A percentile compares a stretch with the other conserved stretches of the same genome.
These are phyloP conservation scores for Potentilla sterilis DNA, from an alignment of 306 rosid species.

Conservation along the genomic window DNA sequence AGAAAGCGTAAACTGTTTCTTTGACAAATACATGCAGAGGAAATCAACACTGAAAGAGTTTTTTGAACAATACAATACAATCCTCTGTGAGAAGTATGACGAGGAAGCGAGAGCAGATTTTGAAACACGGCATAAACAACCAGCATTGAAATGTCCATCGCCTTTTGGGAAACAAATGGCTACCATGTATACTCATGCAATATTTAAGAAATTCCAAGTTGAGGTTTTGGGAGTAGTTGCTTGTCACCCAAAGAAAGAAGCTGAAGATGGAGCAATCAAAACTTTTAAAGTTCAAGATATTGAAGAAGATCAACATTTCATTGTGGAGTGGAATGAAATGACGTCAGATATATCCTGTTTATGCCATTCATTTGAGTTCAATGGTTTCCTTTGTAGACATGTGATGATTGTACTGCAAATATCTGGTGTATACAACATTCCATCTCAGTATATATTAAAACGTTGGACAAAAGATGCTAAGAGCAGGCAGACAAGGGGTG, in stretches of 20 bases:
- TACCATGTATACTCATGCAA: constrained; percentile 31
- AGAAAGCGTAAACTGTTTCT: constrained; percentile 35
- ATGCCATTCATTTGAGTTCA: constrained; percentile 44
- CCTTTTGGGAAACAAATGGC: constrained; percentile 50
- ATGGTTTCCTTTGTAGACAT: constrained; percentile 53
- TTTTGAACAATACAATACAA: constrained; percentile 31
- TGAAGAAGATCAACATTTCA: constrained; percentile 36
- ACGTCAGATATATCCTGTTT: constrained; percentile 42
- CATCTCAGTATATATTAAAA: constrained; percentile 41
- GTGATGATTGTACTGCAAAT: constrained; percentile 47
- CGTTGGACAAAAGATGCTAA: constrained; percentile 50
- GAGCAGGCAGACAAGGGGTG: constrained; percentile 23
- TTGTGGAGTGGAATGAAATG: constrained; percentile 44
- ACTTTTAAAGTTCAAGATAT: constrained; percentile 44
- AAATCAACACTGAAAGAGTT: constrained; percentile 41
- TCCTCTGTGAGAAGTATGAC: constrained; percentile 38
- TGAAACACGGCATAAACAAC: constrained; percentile 44
- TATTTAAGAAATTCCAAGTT: constrained; percentile 47
- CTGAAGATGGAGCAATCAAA: constrained; percentile 26
- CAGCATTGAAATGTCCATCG: constrained; percentile 49
- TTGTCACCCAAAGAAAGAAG: constrained; percentile 50
- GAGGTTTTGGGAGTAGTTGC: constrained; percentile 60
- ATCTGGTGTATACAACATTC: constrained; percentile 44
- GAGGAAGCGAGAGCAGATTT: constrained; percentile 47
- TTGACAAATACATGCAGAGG: constrained; percentile 46